phyloP scores from a whole-genome alignment of 306 rosid genomes.

The Cicer bijugum region DNA sequence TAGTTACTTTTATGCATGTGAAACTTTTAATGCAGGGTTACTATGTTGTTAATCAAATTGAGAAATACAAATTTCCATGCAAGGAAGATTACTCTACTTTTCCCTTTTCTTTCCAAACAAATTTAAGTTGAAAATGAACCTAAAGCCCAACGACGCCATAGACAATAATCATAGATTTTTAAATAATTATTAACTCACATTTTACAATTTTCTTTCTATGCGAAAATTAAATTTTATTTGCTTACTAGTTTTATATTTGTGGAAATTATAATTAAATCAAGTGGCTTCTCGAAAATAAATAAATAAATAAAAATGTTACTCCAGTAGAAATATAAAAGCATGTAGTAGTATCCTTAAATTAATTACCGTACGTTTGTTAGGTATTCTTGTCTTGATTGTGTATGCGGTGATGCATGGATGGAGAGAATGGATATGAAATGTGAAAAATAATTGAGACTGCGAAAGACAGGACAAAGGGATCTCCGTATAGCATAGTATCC shows the following conservation, averaged over 20 bases:
- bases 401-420: neutral
- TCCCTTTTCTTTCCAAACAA: neutral
- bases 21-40: neutral
- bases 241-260: neutral
- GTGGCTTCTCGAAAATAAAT: neutral
- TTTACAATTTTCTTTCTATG: too few relatives aligned
- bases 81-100: neutral
- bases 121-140: neutral
- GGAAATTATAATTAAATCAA: neutral
- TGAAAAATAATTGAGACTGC: constrained; percentile 23
- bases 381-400: neutral
- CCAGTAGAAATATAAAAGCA: too few relatives aligned
- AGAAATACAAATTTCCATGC: too few relatives aligned
- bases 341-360: too few relatives aligned
- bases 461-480: constrained; percentile 18
- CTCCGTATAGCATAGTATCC: constrained; percentile 35
- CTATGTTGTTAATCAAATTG: neutral
- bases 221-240: too few relatives aligned
- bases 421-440: neutral
- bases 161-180: too few relatives aligned
- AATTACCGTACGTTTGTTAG: constrained; percentile 4
- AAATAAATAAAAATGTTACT: neutral
- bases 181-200: too few relatives aligned
- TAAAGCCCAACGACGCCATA: neutral
- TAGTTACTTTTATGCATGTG: constrained; percentile 2